Conservation (phyloP, 1,284 basidiomycete species). For the Apiotrichum gamsii region DNA sequence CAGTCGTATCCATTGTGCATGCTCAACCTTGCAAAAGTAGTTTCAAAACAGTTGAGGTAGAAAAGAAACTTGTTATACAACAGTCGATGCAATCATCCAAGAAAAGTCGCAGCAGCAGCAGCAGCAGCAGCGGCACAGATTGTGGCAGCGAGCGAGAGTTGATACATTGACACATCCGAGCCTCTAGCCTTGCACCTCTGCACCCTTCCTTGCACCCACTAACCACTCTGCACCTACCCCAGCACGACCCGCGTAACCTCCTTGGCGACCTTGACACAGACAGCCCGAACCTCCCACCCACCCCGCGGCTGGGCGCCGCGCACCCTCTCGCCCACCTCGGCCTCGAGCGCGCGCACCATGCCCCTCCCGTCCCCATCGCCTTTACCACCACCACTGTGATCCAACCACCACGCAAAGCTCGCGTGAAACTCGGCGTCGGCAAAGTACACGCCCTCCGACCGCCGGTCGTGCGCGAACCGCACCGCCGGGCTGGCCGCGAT, state of each 20-base stretch:
- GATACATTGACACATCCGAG: too few species aligned
- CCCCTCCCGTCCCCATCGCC: too few species aligned
- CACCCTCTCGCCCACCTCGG: conserved; percentile 10
- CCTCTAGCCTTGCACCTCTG: too few species aligned
- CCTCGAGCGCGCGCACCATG: conserved; percentile 1
- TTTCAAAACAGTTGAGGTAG: conserved; percentile 1
- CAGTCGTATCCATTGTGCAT: conserved; percentile 1
- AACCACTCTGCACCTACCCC: background rate
- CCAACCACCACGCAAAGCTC: conserved; percentile 42
- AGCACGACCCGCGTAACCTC: conserved; percentile 18
- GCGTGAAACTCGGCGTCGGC: conserved; percentile 42
- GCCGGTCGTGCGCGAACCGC: too few species aligned
- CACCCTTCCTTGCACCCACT: too few species aligned
- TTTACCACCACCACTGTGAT: too few species aligned
- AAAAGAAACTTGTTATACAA: background rate
- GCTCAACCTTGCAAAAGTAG: conserved; percentile 5
- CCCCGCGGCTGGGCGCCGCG: conserved; percentile 24
- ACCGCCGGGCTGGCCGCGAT: background rate
- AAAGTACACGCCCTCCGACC: conserved; percentile 24
- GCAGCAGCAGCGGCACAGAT: too few species aligned
- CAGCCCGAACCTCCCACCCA: conserved; percentile 28
- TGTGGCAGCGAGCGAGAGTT: too few species aligned
- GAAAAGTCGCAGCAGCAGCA: too few species aligned
- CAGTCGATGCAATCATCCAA: too few species aligned
- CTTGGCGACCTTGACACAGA: conserved; percentile 37